Conservation (phyloP, 495 filamentous ascomycete species). For the Hyaloscypha bicolor region DNA sequence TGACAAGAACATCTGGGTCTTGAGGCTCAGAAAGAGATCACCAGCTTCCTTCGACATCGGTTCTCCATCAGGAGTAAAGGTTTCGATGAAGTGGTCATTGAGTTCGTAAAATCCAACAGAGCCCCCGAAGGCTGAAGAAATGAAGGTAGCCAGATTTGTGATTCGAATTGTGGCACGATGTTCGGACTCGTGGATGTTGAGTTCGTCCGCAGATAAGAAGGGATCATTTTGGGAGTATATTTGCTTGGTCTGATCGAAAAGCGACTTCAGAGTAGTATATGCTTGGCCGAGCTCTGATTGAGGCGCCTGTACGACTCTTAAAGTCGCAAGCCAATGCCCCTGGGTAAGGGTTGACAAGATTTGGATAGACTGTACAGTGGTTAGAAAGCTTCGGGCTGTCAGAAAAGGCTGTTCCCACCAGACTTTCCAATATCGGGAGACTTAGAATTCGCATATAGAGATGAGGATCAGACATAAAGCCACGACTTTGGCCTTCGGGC, state of each 20-base stretch:
- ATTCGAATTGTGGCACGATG: slow-evolving; percentile 79
- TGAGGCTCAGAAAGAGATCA: slow-evolving; percentile 77
- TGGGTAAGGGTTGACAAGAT: slow-evolving; percentile 70
- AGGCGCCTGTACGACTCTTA: slow-evolving; percentile 69
- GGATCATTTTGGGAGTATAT: slow-evolving; percentile 71
- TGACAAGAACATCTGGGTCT: slow-evolving; percentile 83
- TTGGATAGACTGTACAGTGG: slow-evolving; percentile 60
- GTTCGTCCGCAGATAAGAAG: slow-evolving; percentile 70
- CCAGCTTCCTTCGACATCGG: slow-evolving; percentile 70
- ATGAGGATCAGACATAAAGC: slow-evolving; percentile 36
- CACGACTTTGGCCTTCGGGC: not conserved
- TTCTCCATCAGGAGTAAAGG: slow-evolving; percentile 79
- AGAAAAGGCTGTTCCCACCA: slow-evolving; percentile 47
- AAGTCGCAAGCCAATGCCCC: slow-evolving; percentile 70
- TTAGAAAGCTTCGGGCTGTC: slow-evolving; percentile 31
- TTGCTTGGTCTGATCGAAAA: slow-evolving; percentile 81
- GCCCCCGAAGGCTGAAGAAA: slow-evolving; percentile 78
- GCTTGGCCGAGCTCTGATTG: slow-evolving; percentile 78
- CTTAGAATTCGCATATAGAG: slow-evolving; percentile 65
- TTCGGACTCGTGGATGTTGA: slow-evolving; percentile 68
- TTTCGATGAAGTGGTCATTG: slow-evolving; percentile 81
- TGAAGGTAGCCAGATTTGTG: slow-evolving; percentile 85
- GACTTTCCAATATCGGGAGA: slow-evolving; percentile 71
- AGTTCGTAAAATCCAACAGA: slow-evolving; percentile 82
- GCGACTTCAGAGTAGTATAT: slow-evolving; percentile 76